Percentiles rank a stretch among this genome's conserved stretches.
phyloP scores from a whole-genome alignment of 257 asterid genomes.

The Solanum bukasovii region DNA sequence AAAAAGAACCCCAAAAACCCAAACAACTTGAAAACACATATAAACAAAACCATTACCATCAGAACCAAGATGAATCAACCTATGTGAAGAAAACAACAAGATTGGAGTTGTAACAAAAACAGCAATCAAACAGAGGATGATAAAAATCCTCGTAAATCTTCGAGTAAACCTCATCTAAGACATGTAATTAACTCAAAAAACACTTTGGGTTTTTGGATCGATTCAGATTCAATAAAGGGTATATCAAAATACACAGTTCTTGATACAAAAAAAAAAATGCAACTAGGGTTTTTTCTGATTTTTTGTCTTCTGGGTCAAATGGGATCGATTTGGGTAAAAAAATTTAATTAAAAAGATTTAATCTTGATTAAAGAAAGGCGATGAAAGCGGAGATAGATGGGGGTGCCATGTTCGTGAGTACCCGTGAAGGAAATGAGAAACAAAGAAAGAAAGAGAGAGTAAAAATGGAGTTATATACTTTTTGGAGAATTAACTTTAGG shows the following conservation, averaged over 20 bases:
- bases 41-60: conserved; percentile 33
- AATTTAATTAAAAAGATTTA: no score
- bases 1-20: neutral
- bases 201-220: neutral
- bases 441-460: no score
- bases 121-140: conserved; percentile 71
- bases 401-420: no score
- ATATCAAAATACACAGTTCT: conserved; percentile 2
- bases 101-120: conserved; percentile 51
- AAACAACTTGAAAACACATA: neutral
- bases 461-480: no score
- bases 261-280: neutral
- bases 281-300: neutral
- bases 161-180: conserved; percentile 58
- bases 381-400: no score
- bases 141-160: conserved; percentile 58
- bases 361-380: no score
- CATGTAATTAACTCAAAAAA: neutral
- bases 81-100: conserved; percentile 39
- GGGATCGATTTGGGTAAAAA: no score
- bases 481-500: no score
- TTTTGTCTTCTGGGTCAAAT: neutral
- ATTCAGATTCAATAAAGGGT: neutral
- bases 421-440: no score
- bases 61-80: conserved; percentile 43